Conservation (phyloP, 2,329 filamentous ascomycete genomes). For the Verticillium albo-atrum region DNA sequence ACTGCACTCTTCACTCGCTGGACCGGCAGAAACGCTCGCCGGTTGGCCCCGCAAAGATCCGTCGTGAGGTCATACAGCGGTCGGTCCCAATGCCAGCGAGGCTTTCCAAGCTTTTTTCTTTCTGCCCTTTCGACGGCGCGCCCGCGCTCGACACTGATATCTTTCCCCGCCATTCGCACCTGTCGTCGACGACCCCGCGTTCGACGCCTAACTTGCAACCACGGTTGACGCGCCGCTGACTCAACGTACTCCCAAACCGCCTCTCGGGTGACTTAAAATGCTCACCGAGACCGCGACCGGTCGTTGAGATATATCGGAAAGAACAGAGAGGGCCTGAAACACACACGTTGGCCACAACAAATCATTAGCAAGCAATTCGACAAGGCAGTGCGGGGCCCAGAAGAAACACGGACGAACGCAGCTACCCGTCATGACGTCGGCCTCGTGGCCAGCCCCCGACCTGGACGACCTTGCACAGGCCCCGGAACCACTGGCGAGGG, state of each 20-base stretch:
- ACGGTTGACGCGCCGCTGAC: neutral
- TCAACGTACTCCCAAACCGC: neutral
- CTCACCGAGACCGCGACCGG: neutral
- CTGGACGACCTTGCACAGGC: slow-evolving; percentile 11
- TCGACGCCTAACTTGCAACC: neutral
- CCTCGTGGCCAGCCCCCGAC: slow-evolving; percentile 3
- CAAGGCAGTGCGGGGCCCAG: neutral
- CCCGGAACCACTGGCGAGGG: slow-evolving; percentile 5
- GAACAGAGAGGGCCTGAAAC: neutral
- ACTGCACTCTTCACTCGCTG: neutral
- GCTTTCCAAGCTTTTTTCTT: neutral
- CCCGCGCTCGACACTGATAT: neutral
- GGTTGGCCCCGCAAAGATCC: neutral
- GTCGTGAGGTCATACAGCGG: neutral
- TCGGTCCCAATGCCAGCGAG: neutral
- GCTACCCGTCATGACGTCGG: neutral
- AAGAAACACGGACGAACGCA: neutral
- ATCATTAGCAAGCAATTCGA: neutral
- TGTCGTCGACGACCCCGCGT: neutral
- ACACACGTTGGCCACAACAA: neutral
- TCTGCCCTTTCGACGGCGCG: neutral
- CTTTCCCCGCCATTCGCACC: neutral
- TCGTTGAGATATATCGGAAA: neutral
- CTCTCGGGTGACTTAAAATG: neutral
- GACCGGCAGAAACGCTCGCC: neutral